phyloP scores from a whole-genome alignment of 2,329 filamentous ascomycete genomes.

The Microcera coccophila region DNA sequence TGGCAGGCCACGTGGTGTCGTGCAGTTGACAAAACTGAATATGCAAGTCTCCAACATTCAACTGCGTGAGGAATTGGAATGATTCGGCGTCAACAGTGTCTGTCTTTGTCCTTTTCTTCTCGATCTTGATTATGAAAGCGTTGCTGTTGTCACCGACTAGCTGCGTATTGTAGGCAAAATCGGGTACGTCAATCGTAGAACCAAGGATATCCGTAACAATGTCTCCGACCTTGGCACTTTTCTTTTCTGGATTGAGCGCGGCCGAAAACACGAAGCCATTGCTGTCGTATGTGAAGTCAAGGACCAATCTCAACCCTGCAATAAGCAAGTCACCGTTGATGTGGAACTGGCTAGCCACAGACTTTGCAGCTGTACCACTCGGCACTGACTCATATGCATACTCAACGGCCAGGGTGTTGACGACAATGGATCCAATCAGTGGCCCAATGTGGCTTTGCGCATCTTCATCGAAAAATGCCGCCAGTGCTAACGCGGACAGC shows the following conservation, averaged over 20 bases:
- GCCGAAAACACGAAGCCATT: conserved; percentile 7
- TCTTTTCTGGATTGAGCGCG: neutral
- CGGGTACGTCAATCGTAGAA: conserved; percentile 7
- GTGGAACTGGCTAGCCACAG: conserved; percentile 3
- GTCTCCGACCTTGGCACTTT: conserved; percentile 8
- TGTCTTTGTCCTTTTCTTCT: neutral
- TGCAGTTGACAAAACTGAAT: conserved; percentile 14
- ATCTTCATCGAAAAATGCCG: conserved; percentile 12
- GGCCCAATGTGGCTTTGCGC: conserved; percentile 5
- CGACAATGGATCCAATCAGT: conserved; percentile 11
- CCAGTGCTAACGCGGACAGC: conserved; percentile 6
- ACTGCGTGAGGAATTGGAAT: conserved; percentile 13
- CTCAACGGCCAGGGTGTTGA: conserved; percentile 4
- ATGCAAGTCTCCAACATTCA: conserved; percentile 8
- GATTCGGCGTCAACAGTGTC: neutral
- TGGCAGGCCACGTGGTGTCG: conserved; percentile 5
- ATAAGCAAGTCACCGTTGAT: conserved; percentile 17
- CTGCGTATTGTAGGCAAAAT: conserved; percentile 7
- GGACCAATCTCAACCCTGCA: conserved; percentile 7
- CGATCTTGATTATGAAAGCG: conserved; percentile 3
- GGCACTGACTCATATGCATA: conserved; percentile 6
- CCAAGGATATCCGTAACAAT: conserved; percentile 9
- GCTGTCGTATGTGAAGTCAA: conserved; percentile 7
- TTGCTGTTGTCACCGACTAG: neutral
- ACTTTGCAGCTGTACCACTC: neutral